Conservation (phyloP, 345 rosid genomes). For the Euclidium syriacum region DNA sequence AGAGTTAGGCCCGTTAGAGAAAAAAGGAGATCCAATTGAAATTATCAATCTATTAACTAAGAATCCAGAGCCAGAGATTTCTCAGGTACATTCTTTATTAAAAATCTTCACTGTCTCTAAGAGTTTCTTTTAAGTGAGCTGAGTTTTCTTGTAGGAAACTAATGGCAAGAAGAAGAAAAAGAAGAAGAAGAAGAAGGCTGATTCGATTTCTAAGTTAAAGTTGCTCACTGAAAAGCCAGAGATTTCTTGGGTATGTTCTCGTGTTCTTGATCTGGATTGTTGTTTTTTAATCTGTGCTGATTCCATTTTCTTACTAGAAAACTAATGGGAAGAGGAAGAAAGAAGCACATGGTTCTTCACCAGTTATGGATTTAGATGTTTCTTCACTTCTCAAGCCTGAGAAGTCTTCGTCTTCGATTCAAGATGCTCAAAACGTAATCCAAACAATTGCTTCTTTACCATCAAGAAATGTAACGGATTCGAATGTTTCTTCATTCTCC, state of each 20-base stretch:
- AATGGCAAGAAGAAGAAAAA: conserved; percentile 1
- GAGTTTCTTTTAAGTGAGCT: neutral
- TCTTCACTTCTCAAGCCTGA: neutral
- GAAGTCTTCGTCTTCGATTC: neutral
- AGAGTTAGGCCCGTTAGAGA: conserved; percentile 11
- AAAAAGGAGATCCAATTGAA: neutral
- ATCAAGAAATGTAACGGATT: neutral
- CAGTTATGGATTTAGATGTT: neutral
- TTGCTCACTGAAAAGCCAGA: conserved; percentile 24
- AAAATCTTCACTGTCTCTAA: neutral
- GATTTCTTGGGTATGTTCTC: conserved; percentile 7
- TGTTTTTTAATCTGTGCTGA: neutral
- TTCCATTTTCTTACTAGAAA: neutral
- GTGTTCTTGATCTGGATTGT: neutral
- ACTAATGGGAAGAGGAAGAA: neutral
- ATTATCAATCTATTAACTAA: neutral
- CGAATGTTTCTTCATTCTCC: neutral
- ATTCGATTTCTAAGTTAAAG: conserved; percentile 4
- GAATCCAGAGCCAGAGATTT: neutral
- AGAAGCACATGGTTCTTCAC: neutral
- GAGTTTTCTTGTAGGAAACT: neutral
- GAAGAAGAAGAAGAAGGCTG: conserved; percentile 9
- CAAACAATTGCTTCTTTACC: neutral
- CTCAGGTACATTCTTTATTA: conserved; percentile 8
- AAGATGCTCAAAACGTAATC: neutral